phyloP scores from a whole-genome alignment of 2,329 filamentous ascomycete genomes.

The Curvularia eragrostidis region DNA sequence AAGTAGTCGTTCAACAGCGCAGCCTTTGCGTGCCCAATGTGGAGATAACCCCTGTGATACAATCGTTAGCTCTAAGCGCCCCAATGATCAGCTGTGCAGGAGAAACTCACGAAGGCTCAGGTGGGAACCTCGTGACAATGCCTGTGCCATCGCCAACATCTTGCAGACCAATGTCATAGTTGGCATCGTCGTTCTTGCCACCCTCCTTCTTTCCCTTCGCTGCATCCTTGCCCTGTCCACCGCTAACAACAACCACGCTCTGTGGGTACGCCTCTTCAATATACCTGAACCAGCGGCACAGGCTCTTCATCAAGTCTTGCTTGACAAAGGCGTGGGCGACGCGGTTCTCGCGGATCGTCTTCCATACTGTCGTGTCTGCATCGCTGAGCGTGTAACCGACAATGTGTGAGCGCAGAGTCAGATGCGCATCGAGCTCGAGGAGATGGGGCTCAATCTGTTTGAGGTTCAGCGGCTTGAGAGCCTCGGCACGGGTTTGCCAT shows the following conservation, averaged over 20 bases:
- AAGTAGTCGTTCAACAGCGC: constrained; percentile 96
- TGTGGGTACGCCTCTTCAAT: constrained; percentile 83
- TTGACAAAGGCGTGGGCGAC: constrained; percentile 82
- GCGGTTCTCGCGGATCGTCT: constrained; percentile 80
- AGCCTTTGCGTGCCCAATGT: constrained; percentile 95
- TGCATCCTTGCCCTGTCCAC: constrained; percentile 51
- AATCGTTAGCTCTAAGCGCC: constrained; percentile 11
- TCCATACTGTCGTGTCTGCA: constrained; percentile 82
- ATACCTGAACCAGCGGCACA: constrained; percentile 86
- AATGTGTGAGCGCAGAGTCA: constrained; percentile 85
- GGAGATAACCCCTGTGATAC: constrained; percentile 72
- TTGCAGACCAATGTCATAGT: constrained; percentile 86
- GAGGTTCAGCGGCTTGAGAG: constrained; percentile 71
- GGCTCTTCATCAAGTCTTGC: constrained; percentile 76
- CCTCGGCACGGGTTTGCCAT: constrained; percentile 63
- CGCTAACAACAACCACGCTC: constrained; percentile 68
- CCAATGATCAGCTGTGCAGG: background rate
- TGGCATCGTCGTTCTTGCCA: constrained; percentile 77
- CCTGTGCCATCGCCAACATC: constrained; percentile 76
- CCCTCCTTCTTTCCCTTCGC: constrained; percentile 65
- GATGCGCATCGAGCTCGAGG: constrained; percentile 81
- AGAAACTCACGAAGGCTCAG: constrained; percentile 79
- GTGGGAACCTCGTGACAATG: constrained; percentile 90
- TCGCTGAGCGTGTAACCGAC: constrained; percentile 80
- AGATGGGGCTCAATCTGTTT: constrained; percentile 80